These are phyloP conservation scores for Rubia yunnanensis DNA, from an alignment of 257 asterid genomes.

Conservation along the genomic window DNA sequence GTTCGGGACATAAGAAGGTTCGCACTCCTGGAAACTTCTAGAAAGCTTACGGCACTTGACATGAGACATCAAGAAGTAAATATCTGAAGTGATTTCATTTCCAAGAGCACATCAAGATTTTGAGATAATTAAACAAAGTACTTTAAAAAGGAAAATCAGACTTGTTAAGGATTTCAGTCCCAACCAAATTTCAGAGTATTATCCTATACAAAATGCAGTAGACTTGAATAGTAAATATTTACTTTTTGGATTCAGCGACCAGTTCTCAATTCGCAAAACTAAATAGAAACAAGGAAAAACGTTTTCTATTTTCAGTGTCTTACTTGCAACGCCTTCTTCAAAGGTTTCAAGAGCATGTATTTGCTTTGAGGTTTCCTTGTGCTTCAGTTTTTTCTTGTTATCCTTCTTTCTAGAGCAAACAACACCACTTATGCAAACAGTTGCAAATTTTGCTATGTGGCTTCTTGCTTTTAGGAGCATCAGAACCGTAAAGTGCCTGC, in stretches of 20 bases:
- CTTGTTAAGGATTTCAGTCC: background rate
- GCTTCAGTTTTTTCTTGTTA: constrained; percentile 48
- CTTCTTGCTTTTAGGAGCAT: constrained; percentile 74
- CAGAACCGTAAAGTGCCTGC: constrained; percentile 78
- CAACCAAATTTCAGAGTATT: background rate
- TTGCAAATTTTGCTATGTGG: constrained; percentile 79
- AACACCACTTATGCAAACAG: constrained; percentile 85
- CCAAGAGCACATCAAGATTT: background rate
- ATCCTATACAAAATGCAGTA: background rate
- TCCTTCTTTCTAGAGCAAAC: constrained; percentile 48
- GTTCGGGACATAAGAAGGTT: background rate
- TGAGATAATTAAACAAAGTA: background rate
- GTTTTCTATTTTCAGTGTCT: background rate
- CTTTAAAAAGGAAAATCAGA: background rate
- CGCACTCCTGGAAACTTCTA: background rate
- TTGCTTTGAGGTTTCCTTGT: constrained; percentile 79
- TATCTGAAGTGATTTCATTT: background rate
- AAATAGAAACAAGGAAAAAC: background rate
- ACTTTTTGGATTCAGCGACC: background rate
- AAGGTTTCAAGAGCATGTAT: constrained; percentile 88
- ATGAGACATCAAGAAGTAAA: background rate
- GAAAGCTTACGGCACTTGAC: background rate
- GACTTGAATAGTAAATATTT: background rate
- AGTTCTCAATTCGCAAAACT: background rate
- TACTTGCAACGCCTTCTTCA: constrained; percentile 78